Evolutionary conservation across 2,329 filamentous ascomycete species (phyloP), one percentile per base, ranked within the genome.

Genomic region (Apiospora saccharicola): DNA sequence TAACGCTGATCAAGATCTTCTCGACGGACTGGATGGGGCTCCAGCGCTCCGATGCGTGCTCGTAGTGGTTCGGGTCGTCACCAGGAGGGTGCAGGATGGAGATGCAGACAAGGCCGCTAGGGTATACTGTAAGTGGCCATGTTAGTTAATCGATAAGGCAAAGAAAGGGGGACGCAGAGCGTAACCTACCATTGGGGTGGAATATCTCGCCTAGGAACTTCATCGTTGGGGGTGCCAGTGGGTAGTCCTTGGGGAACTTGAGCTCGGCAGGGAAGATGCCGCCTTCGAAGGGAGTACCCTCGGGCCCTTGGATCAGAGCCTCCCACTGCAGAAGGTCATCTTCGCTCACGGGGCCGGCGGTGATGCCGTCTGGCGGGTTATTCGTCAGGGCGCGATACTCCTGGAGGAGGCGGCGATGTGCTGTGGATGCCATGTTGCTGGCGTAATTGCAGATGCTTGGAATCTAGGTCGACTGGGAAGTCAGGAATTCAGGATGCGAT

Each of bases 11-110:
- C 77, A 98, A 87, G 77, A 98, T 98, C 87, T 98, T 98, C 85
- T 98, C 96, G 76, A 98, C 96, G 73, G 93, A 96, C 85, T 98
- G 96, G 75, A 98, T 98, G 16, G 96, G 96, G 41, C 93, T 96
- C 96, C 96, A 98, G 75, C 96, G 92, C 86, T 98, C 96, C 1
- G 93, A 95, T 10, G 96, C 96, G 78, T 96, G 94, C 84, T 98
- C 96, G 88, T 98, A 98, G 86, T 98, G 95, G 85, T 98, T 98
- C 71, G 96, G 96, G 83, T 98, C 96, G 84, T 98, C 96, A 79
- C 96, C 96, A 3, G 96, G 96, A 3, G 96, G 93, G 83, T 98
- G 96, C 2, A 98, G 91, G 85, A 98, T 98, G n/a, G 94, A 97
- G 80, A 98, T 98, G 86, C 96, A 98, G 78, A 98, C 96, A 24